These are phyloP conservation scores for Geum urbanum DNA, from an alignment of 306 rosid species.

Conservation along the genomic window DNA sequence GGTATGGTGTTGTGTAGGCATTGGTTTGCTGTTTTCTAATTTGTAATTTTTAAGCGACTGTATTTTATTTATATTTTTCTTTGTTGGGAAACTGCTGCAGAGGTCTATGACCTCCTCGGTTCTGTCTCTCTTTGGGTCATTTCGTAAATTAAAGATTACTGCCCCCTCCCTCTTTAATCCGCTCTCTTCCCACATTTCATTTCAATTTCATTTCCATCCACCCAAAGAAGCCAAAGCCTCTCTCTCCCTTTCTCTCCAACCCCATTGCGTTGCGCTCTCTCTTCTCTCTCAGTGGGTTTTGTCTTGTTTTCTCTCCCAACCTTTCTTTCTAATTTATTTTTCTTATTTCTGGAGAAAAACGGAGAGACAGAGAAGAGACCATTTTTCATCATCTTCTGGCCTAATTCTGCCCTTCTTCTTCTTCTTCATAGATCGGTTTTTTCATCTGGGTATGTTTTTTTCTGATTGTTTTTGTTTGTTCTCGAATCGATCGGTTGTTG, in stretches of 20 bases:
- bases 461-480: constrained; percentile 1
- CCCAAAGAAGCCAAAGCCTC: constrained; percentile 42
- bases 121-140: constrained; percentile 43
- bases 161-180: constrained; percentile 43
- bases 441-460: constrained; percentile 41
- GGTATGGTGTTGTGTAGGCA: constrained; percentile 6
- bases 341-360: constrained; percentile 14
- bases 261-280: constrained; percentile 8
- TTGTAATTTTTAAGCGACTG: neutral
- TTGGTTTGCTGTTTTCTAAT: constrained; percentile 9
- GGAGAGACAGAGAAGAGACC: constrained; percentile 5
- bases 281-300: constrained; percentile 43
- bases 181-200: constrained; percentile 18
- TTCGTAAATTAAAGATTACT: constrained; percentile 50
- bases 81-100: constrained; percentile 37
- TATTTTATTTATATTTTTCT: constrained; percentile 4
- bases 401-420: constrained; percentile 23
- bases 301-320: constrained; percentile 31
- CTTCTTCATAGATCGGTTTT: constrained; percentile 41
- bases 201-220: constrained; percentile 44
- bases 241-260: constrained; percentile 29
- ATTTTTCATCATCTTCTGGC: constrained; percentile 13
- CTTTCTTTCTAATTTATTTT: constrained; percentile 14
- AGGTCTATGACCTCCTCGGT: constrained; percentile 18
- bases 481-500: constrained; percentile 34